phyloP scores from a whole-genome alignment of 2,329 filamentous ascomycete species.

The Aureobasidium melanogenum region DNA sequence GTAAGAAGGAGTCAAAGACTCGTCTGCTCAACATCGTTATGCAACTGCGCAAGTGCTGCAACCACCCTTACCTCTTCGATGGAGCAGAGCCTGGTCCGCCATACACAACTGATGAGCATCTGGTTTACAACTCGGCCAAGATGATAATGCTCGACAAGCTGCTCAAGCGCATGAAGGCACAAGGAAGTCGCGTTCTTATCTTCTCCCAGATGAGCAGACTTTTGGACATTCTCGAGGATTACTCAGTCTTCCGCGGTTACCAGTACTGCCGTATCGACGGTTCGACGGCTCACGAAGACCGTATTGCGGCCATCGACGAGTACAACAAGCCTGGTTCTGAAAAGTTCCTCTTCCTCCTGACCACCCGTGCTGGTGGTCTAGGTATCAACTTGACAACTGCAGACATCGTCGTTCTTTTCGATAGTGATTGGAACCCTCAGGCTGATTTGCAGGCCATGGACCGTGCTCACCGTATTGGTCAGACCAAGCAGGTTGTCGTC shows the following conservation, averaged over 20 bases:
- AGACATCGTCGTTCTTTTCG: conserved; percentile 92
- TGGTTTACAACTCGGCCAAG: conserved; percentile 88
- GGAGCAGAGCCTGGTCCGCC: conserved; percentile 94
- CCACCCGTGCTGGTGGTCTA: conserved; percentile 87
- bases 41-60: conserved; percentile 98
- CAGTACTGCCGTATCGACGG: conserved; percentile 97
- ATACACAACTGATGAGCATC: conserved; percentile 95
- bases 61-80: conserved; percentile 96
- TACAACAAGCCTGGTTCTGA: conserved; percentile 96
- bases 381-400: conserved; percentile 94
- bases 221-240: conserved; percentile 93
- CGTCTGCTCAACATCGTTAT: conserved; percentile 97
- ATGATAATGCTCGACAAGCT: conserved; percentile 96
- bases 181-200: conserved; percentile 92
- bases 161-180: conserved; percentile 68
- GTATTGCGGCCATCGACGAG: conserved; percentile 93
- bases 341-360: conserved; percentile 92
- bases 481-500: conserved; percentile 95
- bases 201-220: conserved; percentile 99
- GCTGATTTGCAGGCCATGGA: conserved; percentile 99
- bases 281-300: conserved; percentile 92
- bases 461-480: conserved; percentile 93
- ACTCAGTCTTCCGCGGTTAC: conserved; percentile 90
- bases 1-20: conserved; percentile 96
- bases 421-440: conserved; percentile 98